phyloP scores from a whole-genome alignment of 2,329 filamentous ascomycete species.

The Gyromitra esculenta region DNA sequence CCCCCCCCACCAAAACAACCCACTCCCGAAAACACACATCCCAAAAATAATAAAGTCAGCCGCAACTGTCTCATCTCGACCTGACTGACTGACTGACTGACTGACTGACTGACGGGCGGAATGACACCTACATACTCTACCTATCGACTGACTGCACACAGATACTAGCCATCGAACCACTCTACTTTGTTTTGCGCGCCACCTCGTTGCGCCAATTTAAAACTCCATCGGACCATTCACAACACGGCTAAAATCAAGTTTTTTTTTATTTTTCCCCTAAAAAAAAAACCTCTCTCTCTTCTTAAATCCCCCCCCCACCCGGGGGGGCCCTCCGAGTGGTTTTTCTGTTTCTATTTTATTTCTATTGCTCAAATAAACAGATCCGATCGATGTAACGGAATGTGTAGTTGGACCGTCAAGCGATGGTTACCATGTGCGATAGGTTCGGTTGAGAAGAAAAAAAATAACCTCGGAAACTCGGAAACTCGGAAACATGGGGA shows the following conservation, averaged over 20 bases:
- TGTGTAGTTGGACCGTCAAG: no score
- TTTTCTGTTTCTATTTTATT: no score
- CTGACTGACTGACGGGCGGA: not conserved
- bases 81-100: no score
- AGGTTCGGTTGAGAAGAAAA: no score
- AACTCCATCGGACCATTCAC: constrained; percentile 15
- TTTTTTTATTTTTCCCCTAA: not conserved
- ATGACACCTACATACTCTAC: not conserved
- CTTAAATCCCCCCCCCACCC: not conserved
- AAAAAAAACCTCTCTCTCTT: not conserved
- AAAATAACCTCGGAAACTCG: no score
- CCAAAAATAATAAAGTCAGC: constrained; percentile 8
- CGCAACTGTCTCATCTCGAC: constrained; percentile 19
- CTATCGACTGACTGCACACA: no score
- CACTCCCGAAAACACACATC: not conserved
- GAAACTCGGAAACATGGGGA: no score
- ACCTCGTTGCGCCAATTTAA: constrained; percentile 30
- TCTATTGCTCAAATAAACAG: no score
- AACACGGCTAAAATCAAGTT: constrained; percentile 6
- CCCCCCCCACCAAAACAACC: not conserved
- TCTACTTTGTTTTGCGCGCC: not conserved
- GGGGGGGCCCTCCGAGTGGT: no score
- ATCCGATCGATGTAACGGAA: no score
- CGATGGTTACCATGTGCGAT: no score
- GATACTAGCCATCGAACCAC: constrained; percentile 4